phyloP scores from a whole-genome alignment of 179 eudicot species.

The Camellia oleifera region DNA sequence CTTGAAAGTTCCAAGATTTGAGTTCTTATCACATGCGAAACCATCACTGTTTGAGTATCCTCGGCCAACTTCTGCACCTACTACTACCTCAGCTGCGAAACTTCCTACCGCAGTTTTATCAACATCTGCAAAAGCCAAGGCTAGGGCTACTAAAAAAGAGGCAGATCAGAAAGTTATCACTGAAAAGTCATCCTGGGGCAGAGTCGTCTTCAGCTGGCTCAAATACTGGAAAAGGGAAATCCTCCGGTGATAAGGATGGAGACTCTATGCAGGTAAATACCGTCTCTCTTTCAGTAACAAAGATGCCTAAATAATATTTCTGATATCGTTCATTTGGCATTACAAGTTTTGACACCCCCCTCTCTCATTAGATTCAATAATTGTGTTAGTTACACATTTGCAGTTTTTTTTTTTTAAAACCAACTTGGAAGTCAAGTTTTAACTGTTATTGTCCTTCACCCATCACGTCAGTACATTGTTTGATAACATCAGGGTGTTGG shows the following conservation, averaged over 20 bases:
- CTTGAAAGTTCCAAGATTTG: slow-evolving; percentile 89
- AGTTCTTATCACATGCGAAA: slow-evolving; percentile 82
- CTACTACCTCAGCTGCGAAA: slow-evolving; percentile 76
- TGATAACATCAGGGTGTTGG: background rate
- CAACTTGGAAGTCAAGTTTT: background rate
- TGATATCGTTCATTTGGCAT: background rate
- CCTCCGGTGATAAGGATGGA: slow-evolving; percentile 62
- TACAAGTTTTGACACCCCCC: background rate
- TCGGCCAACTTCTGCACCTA: slow-evolving; percentile 77
- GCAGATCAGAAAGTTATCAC: slow-evolving; percentile 66
- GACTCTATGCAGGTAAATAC: slow-evolving; percentile 82
- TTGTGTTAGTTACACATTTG: background rate
- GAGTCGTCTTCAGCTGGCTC: slow-evolving; percentile 49
- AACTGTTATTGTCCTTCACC: background rate
- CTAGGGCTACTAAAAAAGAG: slow-evolving; percentile 84
- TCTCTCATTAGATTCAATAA: background rate
- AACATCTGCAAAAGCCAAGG: slow-evolving; percentile 78
- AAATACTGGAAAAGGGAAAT: slow-evolving; percentile 27
- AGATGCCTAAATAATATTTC: background rate
- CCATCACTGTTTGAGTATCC: slow-evolving; percentile 96
- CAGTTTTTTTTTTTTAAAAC: background rate
- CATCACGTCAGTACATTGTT: background rate
- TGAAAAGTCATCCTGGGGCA: slow-evolving; percentile 45
- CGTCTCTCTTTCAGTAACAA: background rate
- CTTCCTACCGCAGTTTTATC: slow-evolving; percentile 93